Evolutionary conservation across 805 yeast genomes (phyloP), one percentile per base, ranked within the genome.

Genomic region (Teunomyces tritomae): DNA sequence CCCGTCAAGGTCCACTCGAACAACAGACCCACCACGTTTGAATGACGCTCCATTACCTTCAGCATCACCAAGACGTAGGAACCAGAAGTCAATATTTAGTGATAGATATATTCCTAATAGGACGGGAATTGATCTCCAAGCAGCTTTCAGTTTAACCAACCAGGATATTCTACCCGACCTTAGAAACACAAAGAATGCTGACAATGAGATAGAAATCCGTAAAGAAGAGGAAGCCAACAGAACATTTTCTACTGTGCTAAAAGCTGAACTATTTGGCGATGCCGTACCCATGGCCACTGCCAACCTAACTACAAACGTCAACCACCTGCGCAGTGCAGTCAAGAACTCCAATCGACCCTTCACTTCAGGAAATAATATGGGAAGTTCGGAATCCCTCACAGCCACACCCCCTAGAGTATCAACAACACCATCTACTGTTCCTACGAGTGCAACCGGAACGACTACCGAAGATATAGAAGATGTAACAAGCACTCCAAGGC

Each of bases 201-300:
- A 78, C 44, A 77, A 77, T 54, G 95, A 87, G 56, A 69, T 85
- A 17, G 94, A 87, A 52, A 70, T 74, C 33, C 78, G 84, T 53
- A 76, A 82, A 53, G 89, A 84, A 59, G 85, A 84, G 55, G 96
- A 88, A 59, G 96, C 97, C 4, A 88, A 88, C 62, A 73, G 86
- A 53, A 88, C 96, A 0, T 94, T 91, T 65, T 84, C 91, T 47
- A 83, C 92, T 0, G 87, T 94, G 2, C 70, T 94, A 42, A 86
- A 87, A 57, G 87, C 95, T 29, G 99, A 94, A 64, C 69, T 94
- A 30, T 94, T 94, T 72, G 98, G 97, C 11, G 94, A 86, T 60
- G 81, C 87, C 51, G 81, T 89, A 3, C 89, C 91, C 4, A 65
- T 65, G 70, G 74, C 76, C 8, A 62, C 72, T 4, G 70, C 77